A percentile compares a stretch with the other conserved stretches of the same genome.
Conservation (phyloP, 176 grass and related monocot species). For the Tillandsia fasciculata region DNA sequence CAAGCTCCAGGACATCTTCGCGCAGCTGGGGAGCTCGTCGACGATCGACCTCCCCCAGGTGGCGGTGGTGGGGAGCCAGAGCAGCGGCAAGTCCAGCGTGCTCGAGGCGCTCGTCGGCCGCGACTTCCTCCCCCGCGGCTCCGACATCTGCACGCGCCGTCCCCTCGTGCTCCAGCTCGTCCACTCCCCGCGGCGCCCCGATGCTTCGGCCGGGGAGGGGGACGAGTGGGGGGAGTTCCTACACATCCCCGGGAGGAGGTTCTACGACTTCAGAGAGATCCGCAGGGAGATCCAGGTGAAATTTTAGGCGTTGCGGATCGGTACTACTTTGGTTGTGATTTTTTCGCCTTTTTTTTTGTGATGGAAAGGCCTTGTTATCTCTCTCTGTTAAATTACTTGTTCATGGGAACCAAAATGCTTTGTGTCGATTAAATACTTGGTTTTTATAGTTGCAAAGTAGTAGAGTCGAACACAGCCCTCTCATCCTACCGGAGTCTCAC, state of each 20-base stretch:
- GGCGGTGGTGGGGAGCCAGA: slow-evolving; percentile 90
- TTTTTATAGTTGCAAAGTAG: too few relatives aligned
- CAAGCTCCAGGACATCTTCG: slow-evolving; percentile 96
- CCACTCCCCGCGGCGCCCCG: slow-evolving; percentile 41
- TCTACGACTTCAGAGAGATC: slow-evolving; percentile 79
- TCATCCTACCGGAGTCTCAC: too few relatives aligned
- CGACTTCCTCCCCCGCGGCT: slow-evolving; percentile 87
- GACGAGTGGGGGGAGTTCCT: slow-evolving; percentile 99
- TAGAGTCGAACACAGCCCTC: too few relatives aligned
- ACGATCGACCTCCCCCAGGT: slow-evolving; percentile 92
- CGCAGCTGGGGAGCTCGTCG: slow-evolving; percentile 74
- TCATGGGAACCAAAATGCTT: background rate
- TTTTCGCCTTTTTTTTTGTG: background rate
- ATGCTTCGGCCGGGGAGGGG: slow-evolving; percentile 27
- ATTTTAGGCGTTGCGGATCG: background rate
- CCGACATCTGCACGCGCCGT: slow-evolving; percentile 90
- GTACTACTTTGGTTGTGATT: background rate
- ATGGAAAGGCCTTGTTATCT: too few relatives aligned
- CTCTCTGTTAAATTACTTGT: too few relatives aligned
- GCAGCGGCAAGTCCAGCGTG: slow-evolving; percentile 95
- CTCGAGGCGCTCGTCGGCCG: slow-evolving; percentile 90
- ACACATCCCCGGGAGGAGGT: slow-evolving; percentile 59
- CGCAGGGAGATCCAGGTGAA: slow-evolving; percentile 87
- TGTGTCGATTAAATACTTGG: too few relatives aligned
- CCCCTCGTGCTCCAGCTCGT: slow-evolving; percentile 90